Evolutionary conservation across 1,284 basidiomycete genomes (phyloP).

Genomic region (Pseudozyma pruni): DNA sequence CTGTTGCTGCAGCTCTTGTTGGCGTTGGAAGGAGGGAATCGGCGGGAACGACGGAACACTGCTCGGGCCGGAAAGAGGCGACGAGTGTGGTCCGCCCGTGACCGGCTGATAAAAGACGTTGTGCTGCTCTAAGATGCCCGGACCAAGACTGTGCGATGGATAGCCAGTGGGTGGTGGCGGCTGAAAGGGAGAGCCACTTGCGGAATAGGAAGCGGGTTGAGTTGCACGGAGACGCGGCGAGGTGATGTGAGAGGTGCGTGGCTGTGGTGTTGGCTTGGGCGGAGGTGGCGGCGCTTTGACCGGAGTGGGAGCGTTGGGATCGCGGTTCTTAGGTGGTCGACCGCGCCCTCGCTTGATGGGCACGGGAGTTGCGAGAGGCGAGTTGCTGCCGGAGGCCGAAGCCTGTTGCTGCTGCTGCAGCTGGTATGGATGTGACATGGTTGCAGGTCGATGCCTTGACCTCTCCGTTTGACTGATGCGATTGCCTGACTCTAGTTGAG

Average conservation of each 20-base stretch:
- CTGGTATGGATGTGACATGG: constrained; percentile 46
- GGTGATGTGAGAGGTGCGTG: constrained; percentile 39
- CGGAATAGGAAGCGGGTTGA: constrained; percentile 12
- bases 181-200: constrained; percentile 36
- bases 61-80: constrained; percentile 9
- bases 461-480: too few relatives aligned
- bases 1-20: constrained; percentile 46
- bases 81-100: constrained; percentile 16
- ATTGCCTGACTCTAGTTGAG: too few relatives aligned
- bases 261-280: constrained; percentile 38
- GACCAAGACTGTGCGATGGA: constrained; percentile 30
- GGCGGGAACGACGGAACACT: constrained; percentile 31
- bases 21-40: constrained; percentile 35
- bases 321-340: constrained; percentile 47
- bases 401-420: constrained; percentile 40
- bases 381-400: constrained; percentile 46
- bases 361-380: constrained; percentile 29
- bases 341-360: constrained; percentile 49
- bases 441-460: background rate
- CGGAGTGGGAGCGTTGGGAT: constrained; percentile 30
- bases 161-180: constrained; percentile 25
- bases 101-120: constrained; percentile 40
- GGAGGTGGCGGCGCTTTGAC: constrained; percentile 22
- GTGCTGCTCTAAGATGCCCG: constrained; percentile 40
- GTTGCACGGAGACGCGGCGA: constrained; percentile 38